Evolutionary conservation across 306 rosid species (phyloP).

Genomic region (Myrica gale): DNA sequence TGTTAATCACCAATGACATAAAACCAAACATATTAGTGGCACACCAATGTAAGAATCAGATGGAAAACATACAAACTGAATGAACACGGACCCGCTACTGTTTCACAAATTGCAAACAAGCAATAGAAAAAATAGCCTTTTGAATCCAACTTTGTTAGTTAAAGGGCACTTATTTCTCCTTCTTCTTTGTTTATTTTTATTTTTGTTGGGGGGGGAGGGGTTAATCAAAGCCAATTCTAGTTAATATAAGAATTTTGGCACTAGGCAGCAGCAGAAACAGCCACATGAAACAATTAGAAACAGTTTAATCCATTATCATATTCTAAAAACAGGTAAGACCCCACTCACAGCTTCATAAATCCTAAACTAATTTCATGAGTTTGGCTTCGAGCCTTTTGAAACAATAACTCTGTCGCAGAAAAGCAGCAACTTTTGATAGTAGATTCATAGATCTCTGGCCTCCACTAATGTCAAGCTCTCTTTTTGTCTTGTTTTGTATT

Average conservation of each 20-base stretch:
- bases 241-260: background rate
- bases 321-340: too few species aligned
- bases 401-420: too few species aligned
- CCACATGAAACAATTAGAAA: background rate
- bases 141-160: background rate
- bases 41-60: background rate
- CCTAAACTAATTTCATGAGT: too few species aligned
- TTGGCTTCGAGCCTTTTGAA: too few species aligned
- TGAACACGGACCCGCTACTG: background rate
- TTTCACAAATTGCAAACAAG: background rate
- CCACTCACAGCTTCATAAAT: too few species aligned
- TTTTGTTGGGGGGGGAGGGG: too few species aligned
- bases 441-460: background rate
- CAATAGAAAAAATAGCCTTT: background rate
- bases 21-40: background rate
- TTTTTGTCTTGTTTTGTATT: background rate
- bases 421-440: too few species aligned
- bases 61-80: slow-evolving; percentile 8
- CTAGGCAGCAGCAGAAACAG: background rate
- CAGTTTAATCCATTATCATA: too few species aligned
- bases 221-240: too few species aligned
- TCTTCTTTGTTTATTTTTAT: background rate
- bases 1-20: background rate
- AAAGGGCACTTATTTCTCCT: background rate
- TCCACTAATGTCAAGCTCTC: background rate